Conservation (phyloP, 192 early-diverging fungal genomes). For the Cladochytrium replicatum region DNA sequence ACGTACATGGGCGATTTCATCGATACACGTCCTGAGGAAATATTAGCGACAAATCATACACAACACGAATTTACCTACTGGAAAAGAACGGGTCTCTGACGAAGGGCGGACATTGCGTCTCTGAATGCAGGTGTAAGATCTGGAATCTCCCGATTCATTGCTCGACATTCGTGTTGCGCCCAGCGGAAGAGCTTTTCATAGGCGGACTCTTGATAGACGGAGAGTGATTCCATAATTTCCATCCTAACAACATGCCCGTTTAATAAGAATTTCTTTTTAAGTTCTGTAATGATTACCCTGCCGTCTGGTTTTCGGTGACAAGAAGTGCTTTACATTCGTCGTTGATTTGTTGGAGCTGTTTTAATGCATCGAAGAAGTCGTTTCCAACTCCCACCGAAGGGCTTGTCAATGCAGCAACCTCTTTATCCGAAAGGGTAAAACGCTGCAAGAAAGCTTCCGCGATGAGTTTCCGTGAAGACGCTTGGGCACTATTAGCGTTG, state of each 20-base stretch:
- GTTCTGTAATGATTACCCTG: conserved; percentile 42
- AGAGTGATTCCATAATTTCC: conserved; percentile 69
- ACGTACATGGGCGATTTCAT: conserved; percentile 62
- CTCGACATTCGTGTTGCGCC: conserved; percentile 58
- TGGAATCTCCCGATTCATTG: conserved; percentile 56
- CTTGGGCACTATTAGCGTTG: no score
- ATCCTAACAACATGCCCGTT: conserved; percentile 22
- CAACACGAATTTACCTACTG: conserved; percentile 34
- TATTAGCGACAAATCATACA: conserved; percentile 1
- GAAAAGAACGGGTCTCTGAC: conserved; percentile 62
- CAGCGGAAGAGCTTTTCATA: conserved; percentile 68
- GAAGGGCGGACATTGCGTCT: conserved; percentile 56
- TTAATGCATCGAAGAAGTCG: conserved; percentile 62
- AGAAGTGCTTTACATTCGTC: conserved; percentile 63
- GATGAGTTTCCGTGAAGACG: conserved; percentile 46
- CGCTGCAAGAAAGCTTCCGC: conserved; percentile 55
- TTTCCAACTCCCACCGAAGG: conserved; percentile 35
- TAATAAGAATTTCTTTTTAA: not conserved
- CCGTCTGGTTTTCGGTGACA: conserved; percentile 62
- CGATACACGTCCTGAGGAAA: conserved; percentile 48
- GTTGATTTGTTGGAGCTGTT: conserved; percentile 56
- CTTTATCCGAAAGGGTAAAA: conserved; percentile 62
- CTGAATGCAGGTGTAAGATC: conserved; percentile 54
- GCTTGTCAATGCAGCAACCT: conserved; percentile 49
- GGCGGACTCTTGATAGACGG: conserved; percentile 57